These are phyloP conservation scores for Cynara cardunculus DNA, from an alignment of 129 eudicot genomes.

Conservation along the genomic window DNA sequence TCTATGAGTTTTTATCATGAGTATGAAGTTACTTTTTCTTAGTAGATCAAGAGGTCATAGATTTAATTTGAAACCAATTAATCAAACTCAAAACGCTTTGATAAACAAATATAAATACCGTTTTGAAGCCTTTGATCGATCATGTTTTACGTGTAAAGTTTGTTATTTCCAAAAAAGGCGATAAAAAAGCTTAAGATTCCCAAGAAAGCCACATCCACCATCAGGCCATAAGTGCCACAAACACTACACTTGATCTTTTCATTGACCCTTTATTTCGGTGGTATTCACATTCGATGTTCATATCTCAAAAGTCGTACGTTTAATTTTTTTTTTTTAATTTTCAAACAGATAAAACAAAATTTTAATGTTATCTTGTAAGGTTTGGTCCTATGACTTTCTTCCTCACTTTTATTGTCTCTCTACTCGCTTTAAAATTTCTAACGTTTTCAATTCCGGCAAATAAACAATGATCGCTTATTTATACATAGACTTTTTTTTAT, in stretches of 20 bases:
- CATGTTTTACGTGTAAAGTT: slow-evolving; percentile 13
- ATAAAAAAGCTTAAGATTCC: slow-evolving; percentile 5
- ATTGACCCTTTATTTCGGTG: not conserved
- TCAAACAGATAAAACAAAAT: not conserved
- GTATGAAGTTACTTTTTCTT: too few relatives aligned
- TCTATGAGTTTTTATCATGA: not conserved
- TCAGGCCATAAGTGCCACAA: not conserved
- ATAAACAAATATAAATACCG: too few relatives aligned
- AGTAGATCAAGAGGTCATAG: too few relatives aligned
- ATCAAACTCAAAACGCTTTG: not conserved
- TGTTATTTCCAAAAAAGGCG: not conserved
- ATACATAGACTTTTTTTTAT: too few relatives aligned
- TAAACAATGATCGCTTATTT: not conserved
- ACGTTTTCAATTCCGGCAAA: not conserved
- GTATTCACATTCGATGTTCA: not conserved
- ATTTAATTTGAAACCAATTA: not conserved
- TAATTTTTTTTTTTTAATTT: not conserved
- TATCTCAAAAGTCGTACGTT: not conserved
- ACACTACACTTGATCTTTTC: not conserved
- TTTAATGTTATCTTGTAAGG: not conserved
- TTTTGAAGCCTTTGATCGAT: not conserved
- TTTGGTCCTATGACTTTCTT: not conserved
- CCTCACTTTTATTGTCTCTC: not conserved
- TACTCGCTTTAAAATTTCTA: not conserved
- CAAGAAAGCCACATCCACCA: slow-evolving; percentile 1